phyloP scores from a whole-genome alignment of 2,329 filamentous ascomycete genomes.

The Ophiostoma himal-ulmi region DNA sequence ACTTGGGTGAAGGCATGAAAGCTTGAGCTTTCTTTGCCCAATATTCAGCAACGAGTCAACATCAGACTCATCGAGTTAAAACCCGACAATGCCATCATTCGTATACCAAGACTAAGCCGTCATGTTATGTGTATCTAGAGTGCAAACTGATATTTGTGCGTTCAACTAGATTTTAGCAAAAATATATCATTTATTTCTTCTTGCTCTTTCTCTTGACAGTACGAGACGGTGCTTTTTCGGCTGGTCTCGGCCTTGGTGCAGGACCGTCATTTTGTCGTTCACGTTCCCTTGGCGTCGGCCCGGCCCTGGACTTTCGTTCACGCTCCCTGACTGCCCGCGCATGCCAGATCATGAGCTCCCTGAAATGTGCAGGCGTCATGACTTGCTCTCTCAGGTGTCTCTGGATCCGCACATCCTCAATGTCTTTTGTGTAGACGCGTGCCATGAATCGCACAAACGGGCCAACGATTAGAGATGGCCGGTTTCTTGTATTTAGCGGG shows the following conservation, averaged over 20 bases:
- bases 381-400: background rate
- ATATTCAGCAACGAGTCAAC: background rate
- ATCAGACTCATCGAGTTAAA: too few species aligned
- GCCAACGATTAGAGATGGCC: background rate
- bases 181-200: background rate
- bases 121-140: too few species aligned
- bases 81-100: too few species aligned
- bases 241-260: too few species aligned
- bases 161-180: too few species aligned
- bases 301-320: background rate
- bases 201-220: background rate
- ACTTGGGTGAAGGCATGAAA: background rate
- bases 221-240: too few species aligned
- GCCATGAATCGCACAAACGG: constrained; percentile 14
- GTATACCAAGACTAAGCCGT: too few species aligned
- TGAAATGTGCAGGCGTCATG: background rate
- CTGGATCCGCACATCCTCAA: constrained; percentile 10
- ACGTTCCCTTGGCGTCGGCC: background rate
- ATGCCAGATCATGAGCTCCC: constrained; percentile 10
- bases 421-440: background rate
- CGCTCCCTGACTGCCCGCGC: background rate
- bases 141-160: too few species aligned
- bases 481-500: background rate
- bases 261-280: too few species aligned
- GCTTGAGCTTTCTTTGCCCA: background rate